phyloP scores from a whole-genome alignment of 2,329 filamentous ascomycete species.

The Venturia effusa region DNA sequence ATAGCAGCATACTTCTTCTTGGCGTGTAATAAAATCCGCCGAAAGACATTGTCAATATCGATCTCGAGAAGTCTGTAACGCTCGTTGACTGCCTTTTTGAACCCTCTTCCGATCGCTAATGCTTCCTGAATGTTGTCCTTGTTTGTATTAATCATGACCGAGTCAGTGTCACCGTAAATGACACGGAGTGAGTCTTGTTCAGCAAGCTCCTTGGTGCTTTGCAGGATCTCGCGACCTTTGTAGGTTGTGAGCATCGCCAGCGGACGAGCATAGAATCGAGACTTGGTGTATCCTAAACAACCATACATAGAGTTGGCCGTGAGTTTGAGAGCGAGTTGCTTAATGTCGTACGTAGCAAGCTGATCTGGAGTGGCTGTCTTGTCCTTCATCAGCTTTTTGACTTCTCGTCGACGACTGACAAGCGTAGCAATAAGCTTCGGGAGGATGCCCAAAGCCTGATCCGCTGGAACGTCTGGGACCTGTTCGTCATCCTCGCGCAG shows the following conservation, averaged over 20 bases:
- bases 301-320: slow-evolving; percentile 99
- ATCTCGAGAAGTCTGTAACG: slow-evolving; percentile 89
- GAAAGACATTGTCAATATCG: slow-evolving; percentile 95
- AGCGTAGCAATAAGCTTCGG: slow-evolving; percentile 86
- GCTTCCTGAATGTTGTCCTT: slow-evolving; percentile 87
- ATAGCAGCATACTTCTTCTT: slow-evolving; percentile 99
- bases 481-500: slow-evolving; percentile 63
- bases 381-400: slow-evolving; percentile 95
- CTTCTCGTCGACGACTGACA: slow-evolving; percentile 77
- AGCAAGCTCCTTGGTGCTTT: slow-evolving; percentile 89
- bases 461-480: slow-evolving; percentile 74
- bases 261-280: slow-evolving; percentile 91
- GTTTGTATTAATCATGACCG: slow-evolving; percentile 99
- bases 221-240: slow-evolving; percentile 94
- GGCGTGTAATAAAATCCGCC: slow-evolving; percentile 82
- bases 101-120: slow-evolving; percentile 82
- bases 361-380: slow-evolving; percentile 77
- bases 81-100: slow-evolving; percentile 91
- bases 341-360: slow-evolving; percentile 93
- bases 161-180: slow-evolving; percentile 98
- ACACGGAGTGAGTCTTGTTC: slow-evolving; percentile 86
- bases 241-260: slow-evolving; percentile 92
- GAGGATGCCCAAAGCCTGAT: slow-evolving; percentile 73
- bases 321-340: slow-evolving; percentile 90
- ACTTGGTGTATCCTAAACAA: slow-evolving; percentile 92